Conservation (phyloP, 441 rosid genomes). For the Adansonia madagascariensis region DNA sequence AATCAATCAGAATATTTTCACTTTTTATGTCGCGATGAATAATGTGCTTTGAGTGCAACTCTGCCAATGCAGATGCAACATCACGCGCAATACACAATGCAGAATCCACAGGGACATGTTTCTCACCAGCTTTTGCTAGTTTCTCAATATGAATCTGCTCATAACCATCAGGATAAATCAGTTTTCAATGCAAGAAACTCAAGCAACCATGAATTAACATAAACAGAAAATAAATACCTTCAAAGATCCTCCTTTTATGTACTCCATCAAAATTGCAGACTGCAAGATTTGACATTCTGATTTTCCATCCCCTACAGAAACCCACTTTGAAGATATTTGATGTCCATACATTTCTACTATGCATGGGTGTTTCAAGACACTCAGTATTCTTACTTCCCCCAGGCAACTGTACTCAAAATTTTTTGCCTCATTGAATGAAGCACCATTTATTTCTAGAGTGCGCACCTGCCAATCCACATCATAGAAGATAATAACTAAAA, state of each 20-base stretch:
- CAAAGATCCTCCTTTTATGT: slow-evolving; percentile 80
- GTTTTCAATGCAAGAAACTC: slow-evolving; percentile 8
- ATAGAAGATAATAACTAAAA: background rate
- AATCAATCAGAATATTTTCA: slow-evolving; percentile 86
- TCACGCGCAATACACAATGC: slow-evolving; percentile 72
- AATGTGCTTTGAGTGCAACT: slow-evolving; percentile 84
- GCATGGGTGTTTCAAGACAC: slow-evolving; percentile 76
- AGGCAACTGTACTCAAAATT: slow-evolving; percentile 81
- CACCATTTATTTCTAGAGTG: slow-evolving; percentile 58
- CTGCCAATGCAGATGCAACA: slow-evolving; percentile 75
- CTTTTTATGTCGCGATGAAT: slow-evolving; percentile 98
- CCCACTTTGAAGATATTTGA: slow-evolving; percentile 77
- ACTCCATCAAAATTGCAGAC: slow-evolving; percentile 82
- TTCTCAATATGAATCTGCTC: slow-evolving; percentile 70
- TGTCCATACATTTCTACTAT: slow-evolving; percentile 91
- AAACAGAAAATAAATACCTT: slow-evolving; percentile 53
- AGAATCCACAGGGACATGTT: slow-evolving; percentile 63
- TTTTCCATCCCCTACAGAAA: slow-evolving; percentile 61
- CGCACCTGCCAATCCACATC: slow-evolving; percentile 59
- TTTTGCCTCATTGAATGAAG: slow-evolving; percentile 60
- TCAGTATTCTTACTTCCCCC: slow-evolving; percentile 85
- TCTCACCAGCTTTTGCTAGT: slow-evolving; percentile 66
- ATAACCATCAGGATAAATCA: slow-evolving; percentile 28
- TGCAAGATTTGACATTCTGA: slow-evolving; percentile 53
- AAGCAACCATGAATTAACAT: slow-evolving; percentile 12